Conservation (phyloP, 345 rosid species). For the Arabis hirsuta region DNA sequence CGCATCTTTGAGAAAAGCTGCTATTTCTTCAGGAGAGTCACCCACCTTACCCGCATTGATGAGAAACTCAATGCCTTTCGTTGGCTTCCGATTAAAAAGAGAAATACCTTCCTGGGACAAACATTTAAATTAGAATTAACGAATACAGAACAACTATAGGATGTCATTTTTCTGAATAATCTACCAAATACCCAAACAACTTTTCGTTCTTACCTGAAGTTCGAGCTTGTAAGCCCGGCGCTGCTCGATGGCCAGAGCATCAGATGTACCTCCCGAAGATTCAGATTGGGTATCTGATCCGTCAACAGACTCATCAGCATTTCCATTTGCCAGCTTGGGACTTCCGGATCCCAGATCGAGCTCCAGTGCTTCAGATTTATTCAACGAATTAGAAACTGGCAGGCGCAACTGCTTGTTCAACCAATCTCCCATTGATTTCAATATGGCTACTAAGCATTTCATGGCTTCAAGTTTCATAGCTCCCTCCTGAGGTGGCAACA, state of each 20-base stretch:
- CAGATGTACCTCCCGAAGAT: conserved; percentile 60
- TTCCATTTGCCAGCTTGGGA: conserved; percentile 48
- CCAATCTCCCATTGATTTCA: conserved; percentile 86
- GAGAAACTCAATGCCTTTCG: conserved; percentile 82
- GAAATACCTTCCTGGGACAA: conserved; percentile 84
- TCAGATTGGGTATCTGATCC: conserved; percentile 63
- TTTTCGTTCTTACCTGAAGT: conserved; percentile 62
- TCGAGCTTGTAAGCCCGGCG: conserved; percentile 90
- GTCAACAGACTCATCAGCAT: conserved; percentile 62
- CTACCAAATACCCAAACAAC: conserved; percentile 26
- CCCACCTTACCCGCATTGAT: conserved; percentile 66
- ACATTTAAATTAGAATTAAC: conserved; percentile 34
- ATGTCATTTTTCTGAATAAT: not conserved
- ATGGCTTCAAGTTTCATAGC: conserved; percentile 85
- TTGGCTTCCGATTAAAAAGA: conserved; percentile 80
- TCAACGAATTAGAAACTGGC: conserved; percentile 38
- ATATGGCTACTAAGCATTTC: conserved; percentile 79
- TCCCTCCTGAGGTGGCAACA: conserved; percentile 75
- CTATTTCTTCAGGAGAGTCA: conserved; percentile 78
- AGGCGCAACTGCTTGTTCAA: conserved; percentile 66
- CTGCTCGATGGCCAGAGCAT: conserved; percentile 78
- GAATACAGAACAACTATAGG: conserved; percentile 17
- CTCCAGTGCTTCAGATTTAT: conserved; percentile 40
- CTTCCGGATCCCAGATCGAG: conserved; percentile 46
- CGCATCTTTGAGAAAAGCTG: conserved; percentile 71